Base-by-base conservation (phyloP, 2,329 filamentous ascomycete species). In the Penicillium sp. region DNA sequence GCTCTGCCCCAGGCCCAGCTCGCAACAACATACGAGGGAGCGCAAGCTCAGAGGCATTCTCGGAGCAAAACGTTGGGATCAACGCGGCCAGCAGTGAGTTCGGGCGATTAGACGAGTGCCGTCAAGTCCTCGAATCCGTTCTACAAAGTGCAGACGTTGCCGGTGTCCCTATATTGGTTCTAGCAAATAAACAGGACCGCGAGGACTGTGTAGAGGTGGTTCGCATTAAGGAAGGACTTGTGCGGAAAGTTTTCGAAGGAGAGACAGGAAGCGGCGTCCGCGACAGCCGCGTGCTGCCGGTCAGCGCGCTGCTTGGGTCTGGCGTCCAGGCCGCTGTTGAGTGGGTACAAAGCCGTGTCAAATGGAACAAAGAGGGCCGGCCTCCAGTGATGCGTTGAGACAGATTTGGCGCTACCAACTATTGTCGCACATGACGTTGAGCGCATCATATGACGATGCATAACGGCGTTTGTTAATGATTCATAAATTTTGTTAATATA, bases 201-300 rank as follows among this genome's bases (percentile, higher is more conserved):
- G 94, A 99, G 75, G 94, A 97, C 74, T 97, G 93, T 64, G 90
- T 97, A 48, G 94, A 99, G 80, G 94, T 97, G 2, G 93, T 97
- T 56, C 81, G 91, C 61, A 97, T 99, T 70, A 99, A 99, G 76
- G 94, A 99, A 73, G 94, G 93, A 0, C 80, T 97, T 51, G 92
- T 99, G 47, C 88, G 96, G 75, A 91, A 89, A 77, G 92, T 99
- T 19, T 94, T 96, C 78, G 92, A 97, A 78, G 90, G 94, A 18
- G 90, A 96, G 70, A 94, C 93, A 76, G 91, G 91, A 0, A 83
- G 82, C 39, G 89, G 86, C 59, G 90, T 97, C 49, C 83, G 93
- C 60, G 94, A 99, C 76, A 95, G 90, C 68, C 82, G 94, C 57
- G 94, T 97, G 14, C 74, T 99, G 68, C 91, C 94, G 7, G 86